Evolutionary conservation across 176 grass and related monocot genomes (phyloP).

Genomic region (Paspalum vaginatum): DNA sequence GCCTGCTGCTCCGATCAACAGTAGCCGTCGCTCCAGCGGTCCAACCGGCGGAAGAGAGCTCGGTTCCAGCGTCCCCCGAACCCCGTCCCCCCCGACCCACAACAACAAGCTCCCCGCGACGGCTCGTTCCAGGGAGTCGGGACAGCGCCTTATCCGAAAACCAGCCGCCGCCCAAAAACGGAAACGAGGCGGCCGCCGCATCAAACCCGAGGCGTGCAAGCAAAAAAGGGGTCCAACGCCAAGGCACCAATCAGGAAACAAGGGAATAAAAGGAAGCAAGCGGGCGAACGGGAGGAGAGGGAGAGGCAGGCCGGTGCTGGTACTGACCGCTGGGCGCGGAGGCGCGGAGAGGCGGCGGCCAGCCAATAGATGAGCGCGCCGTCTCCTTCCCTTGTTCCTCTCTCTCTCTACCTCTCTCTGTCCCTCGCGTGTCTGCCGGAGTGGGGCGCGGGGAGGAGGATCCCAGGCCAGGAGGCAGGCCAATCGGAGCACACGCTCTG

Average conservation of each 20-base stretch:
- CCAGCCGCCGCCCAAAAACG: slow-evolving; percentile 14
- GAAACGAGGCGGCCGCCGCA: slow-evolving; percentile 32
- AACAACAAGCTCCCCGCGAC: slow-evolving; percentile 12
- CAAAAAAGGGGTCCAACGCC: not conserved
- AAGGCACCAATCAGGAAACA: slow-evolving; percentile 35
- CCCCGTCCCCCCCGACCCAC: not conserved
- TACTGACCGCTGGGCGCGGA: slow-evolving; percentile 46
- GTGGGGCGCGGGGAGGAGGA: slow-evolving; percentile 2
- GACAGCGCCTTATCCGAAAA: slow-evolving; percentile 13
- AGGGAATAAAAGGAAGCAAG: slow-evolving; percentile 4
- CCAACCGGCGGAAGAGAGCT: not conserved
- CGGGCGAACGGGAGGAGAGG: not conserved
- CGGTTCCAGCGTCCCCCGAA: not conserved
- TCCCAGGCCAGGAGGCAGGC: not conserved
- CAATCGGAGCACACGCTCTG: slow-evolving; percentile 40
- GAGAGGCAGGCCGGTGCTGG: not conserved
- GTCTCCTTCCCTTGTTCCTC: not conserved
- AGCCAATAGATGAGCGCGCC: slow-evolving; percentile 45
- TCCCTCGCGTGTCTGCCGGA: not conserved
- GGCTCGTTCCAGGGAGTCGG: slow-evolving; percentile 15
- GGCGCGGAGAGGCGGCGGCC: slow-evolving; percentile 42
- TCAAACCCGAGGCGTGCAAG: slow-evolving; percentile 29
- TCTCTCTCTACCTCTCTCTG: not conserved
- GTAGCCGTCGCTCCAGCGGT: not conserved
- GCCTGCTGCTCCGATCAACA: not conserved